A percentile compares a stretch with the other conserved stretches of the same genome.
These are phyloP conservation scores for Amanita muscaria DNA, from an alignment of 768 basidiomycete species.

Conservation along the genomic window DNA sequence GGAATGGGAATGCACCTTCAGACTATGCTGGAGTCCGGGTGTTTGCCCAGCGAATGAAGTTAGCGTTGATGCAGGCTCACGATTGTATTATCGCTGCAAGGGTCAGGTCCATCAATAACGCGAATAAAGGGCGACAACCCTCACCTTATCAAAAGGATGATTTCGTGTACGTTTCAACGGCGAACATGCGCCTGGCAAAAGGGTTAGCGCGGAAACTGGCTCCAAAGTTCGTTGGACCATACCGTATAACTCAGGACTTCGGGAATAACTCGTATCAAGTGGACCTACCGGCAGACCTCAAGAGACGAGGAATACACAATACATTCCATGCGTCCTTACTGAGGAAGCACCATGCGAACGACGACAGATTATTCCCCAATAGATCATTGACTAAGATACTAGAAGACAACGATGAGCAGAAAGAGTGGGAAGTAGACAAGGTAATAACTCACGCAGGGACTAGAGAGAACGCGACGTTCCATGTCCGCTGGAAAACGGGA, in stretches of 20 bases:
- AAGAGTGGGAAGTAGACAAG: conserved; percentile 12
- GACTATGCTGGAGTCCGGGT: background rate
- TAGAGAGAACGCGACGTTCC: conserved; percentile 5
- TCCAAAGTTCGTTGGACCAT: conserved; percentile 19
- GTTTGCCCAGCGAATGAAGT: conserved; percentile 14
- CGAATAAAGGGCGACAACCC: conserved; percentile 24
- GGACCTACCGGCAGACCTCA: too few species aligned
- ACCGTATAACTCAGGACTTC: background rate
- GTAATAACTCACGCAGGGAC: conserved; percentile 9
- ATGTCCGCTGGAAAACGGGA: conserved; percentile 12
- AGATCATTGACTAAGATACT: too few species aligned
- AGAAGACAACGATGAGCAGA: background rate
- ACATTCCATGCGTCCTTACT: too few species aligned
- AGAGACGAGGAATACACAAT: too few species aligned
- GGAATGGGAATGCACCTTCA: background rate
- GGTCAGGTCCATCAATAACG: conserved; percentile 17
- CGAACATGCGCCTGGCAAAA: background rate
- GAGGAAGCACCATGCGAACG: too few species aligned
- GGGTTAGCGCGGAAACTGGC: conserved; percentile 15
- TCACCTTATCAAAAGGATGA: conserved; percentile 23
- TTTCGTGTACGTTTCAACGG: conserved; percentile 22
- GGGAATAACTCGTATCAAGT: background rate
- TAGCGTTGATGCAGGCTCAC: conserved; percentile 22
- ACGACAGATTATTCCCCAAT: too few species aligned
- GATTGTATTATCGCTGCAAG: conserved; percentile 24